phyloP scores from a whole-genome alignment of 805 yeast genomes.

The Wickerhamiella sorbophila region DNA sequence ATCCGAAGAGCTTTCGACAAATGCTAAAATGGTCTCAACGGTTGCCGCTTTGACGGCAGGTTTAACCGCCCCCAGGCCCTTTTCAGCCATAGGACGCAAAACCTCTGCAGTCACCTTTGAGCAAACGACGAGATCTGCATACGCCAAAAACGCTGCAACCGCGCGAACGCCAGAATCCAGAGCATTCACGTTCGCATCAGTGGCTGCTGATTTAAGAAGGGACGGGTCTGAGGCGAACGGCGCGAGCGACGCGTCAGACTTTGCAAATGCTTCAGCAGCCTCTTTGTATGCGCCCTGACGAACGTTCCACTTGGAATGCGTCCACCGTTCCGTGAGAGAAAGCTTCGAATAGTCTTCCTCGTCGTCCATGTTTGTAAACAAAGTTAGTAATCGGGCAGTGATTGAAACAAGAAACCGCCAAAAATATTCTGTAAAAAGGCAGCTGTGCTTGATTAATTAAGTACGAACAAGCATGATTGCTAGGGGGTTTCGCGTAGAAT shows the following conservation, averaged over 20 bases:
- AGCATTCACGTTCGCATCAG: slow-evolving; percentile 80
- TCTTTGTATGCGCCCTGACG: slow-evolving; percentile 70
- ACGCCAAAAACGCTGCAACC: slow-evolving; percentile 39
- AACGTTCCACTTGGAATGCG: slow-evolving; percentile 75
- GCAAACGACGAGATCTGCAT: slow-evolving; percentile 32
- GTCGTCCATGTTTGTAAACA: slow-evolving; percentile 23
- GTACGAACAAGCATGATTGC: too few species aligned
- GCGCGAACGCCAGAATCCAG: slow-evolving; percentile 67
- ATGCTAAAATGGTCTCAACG: slow-evolving; percentile 42
- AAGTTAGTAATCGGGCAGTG: neutral
- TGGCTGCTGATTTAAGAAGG: slow-evolving; percentile 40
- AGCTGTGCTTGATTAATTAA: too few species aligned
- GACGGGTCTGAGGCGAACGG: slow-evolving; percentile 40
- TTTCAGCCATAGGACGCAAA: slow-evolving; percentile 46
- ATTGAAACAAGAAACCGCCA: too few species aligned
- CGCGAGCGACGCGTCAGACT: slow-evolving; percentile 40
- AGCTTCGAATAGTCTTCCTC: slow-evolving; percentile 49
- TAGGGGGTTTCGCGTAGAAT: too few species aligned
- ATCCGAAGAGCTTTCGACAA: slow-evolving; percentile 53
- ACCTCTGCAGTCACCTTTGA: slow-evolving; percentile 23
- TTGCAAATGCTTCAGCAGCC: slow-evolving; percentile 35
- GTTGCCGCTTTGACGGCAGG: slow-evolving; percentile 58
- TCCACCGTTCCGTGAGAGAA: slow-evolving; percentile 51
- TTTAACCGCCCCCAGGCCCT: slow-evolving; percentile 63
- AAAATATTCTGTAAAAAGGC: too few species aligned